A percentile compares a stretch with the other conserved stretches of the same genome.
phyloP scores from a whole-genome alignment of 2,329 filamentous ascomycete species.

The Cercospora zeina region DNA sequence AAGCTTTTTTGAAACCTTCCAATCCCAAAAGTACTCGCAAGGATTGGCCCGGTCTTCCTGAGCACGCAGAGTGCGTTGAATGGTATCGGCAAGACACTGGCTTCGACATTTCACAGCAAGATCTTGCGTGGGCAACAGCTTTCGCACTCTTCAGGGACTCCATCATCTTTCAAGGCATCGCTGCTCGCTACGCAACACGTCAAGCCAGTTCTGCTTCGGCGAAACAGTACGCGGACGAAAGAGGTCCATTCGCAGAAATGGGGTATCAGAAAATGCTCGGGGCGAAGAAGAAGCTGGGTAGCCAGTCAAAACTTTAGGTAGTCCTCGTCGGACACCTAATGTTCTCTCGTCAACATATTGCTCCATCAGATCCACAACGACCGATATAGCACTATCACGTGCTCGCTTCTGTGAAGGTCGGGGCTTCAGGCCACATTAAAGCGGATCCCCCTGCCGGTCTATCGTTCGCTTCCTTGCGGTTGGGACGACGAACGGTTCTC shows the following conservation, averaged over 20 bases:
- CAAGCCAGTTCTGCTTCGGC: slow-evolving; percentile 89
- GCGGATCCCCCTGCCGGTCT: slow-evolving; percentile 6
- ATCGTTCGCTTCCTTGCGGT: slow-evolving; percentile 8
- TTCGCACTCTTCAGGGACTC: slow-evolving; percentile 61
- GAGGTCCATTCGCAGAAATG: slow-evolving; percentile 70
- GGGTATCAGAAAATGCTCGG: slow-evolving; percentile 71
- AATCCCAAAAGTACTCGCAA: slow-evolving; percentile 22
- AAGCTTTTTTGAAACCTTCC: slow-evolving; percentile 30
- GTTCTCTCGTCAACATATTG: slow-evolving; percentile 10
- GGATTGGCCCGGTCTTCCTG: slow-evolving; percentile 61
- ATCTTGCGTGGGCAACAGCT: slow-evolving; percentile 63
- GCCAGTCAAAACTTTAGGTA: slow-evolving; percentile 30
- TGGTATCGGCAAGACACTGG: slow-evolving; percentile 70
- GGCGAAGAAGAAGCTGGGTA: slow-evolving; percentile 40
- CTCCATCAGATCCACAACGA: slow-evolving; percentile 10
- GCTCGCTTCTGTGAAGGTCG: background rate
- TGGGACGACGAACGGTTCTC: slow-evolving; percentile 14
- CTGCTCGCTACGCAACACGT: slow-evolving; percentile 75
- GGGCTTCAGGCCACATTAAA: slow-evolving; percentile 1
- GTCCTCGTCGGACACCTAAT: slow-evolving; percentile 14
- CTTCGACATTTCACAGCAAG: slow-evolving; percentile 64
- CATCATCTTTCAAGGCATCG: slow-evolving; percentile 82
- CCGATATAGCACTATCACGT: slow-evolving; percentile 17
- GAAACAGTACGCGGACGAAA: slow-evolving; percentile 66
- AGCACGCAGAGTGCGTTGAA: slow-evolving; percentile 56